phyloP scores from a whole-genome alignment of 1,139 yeast genomes.

The Debaryomyces coudertii region DNA sequence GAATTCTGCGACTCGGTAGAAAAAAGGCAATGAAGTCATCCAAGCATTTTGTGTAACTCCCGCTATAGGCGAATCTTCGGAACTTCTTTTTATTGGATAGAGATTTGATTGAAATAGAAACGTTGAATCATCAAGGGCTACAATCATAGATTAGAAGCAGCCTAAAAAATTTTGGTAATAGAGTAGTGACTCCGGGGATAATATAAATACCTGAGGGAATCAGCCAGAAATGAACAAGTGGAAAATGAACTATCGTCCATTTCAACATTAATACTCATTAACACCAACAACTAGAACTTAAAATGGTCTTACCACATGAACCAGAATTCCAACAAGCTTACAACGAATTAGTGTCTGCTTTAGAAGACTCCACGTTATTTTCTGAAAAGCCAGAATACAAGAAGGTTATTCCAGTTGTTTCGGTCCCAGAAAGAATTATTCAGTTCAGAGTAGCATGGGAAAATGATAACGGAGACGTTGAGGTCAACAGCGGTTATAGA shows the following conservation, averaged over 20 bases:
- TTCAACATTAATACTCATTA: not conserved
- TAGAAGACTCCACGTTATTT: conserved; percentile 90
- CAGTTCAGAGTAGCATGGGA: conserved; percentile 99
- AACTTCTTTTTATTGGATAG: conserved; percentile 9
- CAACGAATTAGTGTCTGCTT: conserved; percentile 86
- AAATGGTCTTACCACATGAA: conserved; percentile 69
- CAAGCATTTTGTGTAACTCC: conserved; percentile 7
- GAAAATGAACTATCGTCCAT: not conserved
- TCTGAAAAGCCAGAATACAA: conserved; percentile 86
- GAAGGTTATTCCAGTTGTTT: conserved; percentile 86
- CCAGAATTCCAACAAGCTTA: conserved; percentile 99
- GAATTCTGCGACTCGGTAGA: not conserved
- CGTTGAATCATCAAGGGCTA: conserved; percentile 8
- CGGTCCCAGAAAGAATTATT: conserved; percentile 93
- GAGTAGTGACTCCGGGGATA: not conserved
- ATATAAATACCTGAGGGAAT: conserved; percentile 4
- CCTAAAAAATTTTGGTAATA: not conserved
- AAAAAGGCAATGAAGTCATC: conserved; percentile 2
- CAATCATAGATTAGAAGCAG: conserved; percentile 5
- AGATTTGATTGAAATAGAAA: conserved; percentile 9
- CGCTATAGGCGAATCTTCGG: conserved; percentile 7
- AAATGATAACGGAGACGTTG: conserved; percentile 87
- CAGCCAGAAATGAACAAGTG: not conserved
- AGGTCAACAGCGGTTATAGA: conserved; percentile 96
- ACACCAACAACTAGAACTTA: conserved; percentile 10